Evolutionary conservation across 352 stramenopile species (phyloP).

Genomic region (Globisporangium rhizosaccharum): DNA sequence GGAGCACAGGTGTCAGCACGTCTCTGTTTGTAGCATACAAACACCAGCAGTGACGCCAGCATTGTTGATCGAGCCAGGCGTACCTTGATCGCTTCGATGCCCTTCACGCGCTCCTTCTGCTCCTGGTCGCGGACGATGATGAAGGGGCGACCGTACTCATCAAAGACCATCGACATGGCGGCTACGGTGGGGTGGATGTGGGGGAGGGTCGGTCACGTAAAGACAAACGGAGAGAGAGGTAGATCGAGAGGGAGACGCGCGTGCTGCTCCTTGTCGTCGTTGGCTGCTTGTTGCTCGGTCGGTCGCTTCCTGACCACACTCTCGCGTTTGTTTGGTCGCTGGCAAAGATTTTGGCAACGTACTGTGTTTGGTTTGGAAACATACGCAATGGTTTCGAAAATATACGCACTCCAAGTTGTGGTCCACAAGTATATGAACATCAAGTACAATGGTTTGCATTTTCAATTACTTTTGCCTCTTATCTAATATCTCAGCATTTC

Average conservation of each 20-base stretch:
- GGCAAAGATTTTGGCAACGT: constrained; percentile 11
- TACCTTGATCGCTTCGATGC: constrained; percentile 97
- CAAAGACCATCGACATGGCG: constrained; percentile 92
- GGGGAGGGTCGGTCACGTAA: not conserved
- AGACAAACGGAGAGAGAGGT: not conserved
- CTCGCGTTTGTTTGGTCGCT: constrained; percentile 1
- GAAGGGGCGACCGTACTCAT: constrained; percentile 99
- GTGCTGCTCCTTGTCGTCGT: not conserved
- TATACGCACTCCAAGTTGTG: not conserved
- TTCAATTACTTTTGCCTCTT: too few relatives aligned
- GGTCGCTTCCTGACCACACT: constrained; percentile 12
- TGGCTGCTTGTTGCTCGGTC: constrained; percentile 2
- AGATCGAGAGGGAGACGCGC: not conserved
- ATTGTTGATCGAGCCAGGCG: not conserved
- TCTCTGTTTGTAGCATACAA: not conserved
- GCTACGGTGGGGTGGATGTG: constrained; percentile 5
- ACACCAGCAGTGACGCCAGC: constrained; percentile 1
- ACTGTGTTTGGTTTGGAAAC: not conserved
- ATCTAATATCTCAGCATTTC: too few relatives aligned
- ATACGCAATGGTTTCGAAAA: not conserved
- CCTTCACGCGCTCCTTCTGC: constrained; percentile 97
- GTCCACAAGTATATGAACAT: too few relatives aligned
- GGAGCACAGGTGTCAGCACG: not conserved
- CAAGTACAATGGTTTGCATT: too few relatives aligned
- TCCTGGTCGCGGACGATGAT: constrained; percentile 99